Base-by-base conservation (phyloP, 148 eudicot genomes). In the Vaccinium vitisidaea region DNA sequence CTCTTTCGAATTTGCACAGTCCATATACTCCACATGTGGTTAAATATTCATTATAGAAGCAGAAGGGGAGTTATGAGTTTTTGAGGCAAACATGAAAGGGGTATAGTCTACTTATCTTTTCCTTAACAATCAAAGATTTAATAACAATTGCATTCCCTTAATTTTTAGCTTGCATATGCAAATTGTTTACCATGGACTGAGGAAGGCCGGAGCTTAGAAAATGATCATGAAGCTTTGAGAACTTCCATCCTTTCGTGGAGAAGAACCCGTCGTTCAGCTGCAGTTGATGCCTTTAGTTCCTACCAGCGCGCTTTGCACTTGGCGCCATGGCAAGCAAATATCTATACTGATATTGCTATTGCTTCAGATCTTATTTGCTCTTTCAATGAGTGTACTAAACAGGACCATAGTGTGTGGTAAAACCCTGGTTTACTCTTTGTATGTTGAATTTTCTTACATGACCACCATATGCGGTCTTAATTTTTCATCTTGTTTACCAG, bases 221-320 rank as follows among this genome's bases (percentile, higher is more conserved):
- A 83, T 84, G 90, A 86, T 83, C 88, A 90, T 79, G 91, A 87
- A 88, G 87, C 92, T 82, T 93, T 97, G 83, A 83, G 50, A 76
- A 85, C 83, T 81, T 97, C 98, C 50, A 90, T 94, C 70, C 81
- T 55, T 55, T 89, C 92, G 70, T 97, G 99, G 99, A 86, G 83
- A 89, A 90, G 85, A 75, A 85, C 87, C 70, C 92, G 99, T 83
- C 86, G 56, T 80, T 87, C 85, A 63, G 95, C 98, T 84, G 90
- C 95, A 77, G 84, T 86, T 65, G 84, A 87, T 84, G 96, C 98
- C 74, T 86, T 82, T 71, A 86, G 90, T 82, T 95, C 98, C 55
- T 97, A 94, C 90, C 98, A 97, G 88, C 96, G 94, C 74, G 96
- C 99, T 87, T 87, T 97, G 90, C 99, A 93, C 87, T 90, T 97